Conservation (phyloP, 495 filamentous ascomycete species). For the Entonaema liquescens region DNA sequence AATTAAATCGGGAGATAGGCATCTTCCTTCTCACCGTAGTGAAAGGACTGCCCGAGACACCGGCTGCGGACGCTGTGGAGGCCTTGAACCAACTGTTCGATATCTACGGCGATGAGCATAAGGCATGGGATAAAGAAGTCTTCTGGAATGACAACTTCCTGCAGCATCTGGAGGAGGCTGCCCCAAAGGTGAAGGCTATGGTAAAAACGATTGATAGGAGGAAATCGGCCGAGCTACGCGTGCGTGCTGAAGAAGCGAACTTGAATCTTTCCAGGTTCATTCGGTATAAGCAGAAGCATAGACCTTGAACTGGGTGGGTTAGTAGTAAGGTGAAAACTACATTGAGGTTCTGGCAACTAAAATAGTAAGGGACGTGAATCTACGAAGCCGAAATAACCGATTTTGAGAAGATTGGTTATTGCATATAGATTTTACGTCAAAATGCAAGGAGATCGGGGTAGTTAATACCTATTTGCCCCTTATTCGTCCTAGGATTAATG, state of each 20-base stretch:
- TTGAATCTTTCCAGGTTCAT: slow-evolving; percentile 67
- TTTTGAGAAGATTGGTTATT: slow-evolving; percentile 1
- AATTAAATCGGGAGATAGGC: slow-evolving; percentile 64
- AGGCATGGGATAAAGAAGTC: slow-evolving; percentile 63
- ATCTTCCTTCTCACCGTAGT: slow-evolving; percentile 65
- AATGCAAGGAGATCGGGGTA: neutral
- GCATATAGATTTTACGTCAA: neutral
- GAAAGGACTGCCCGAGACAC: slow-evolving; percentile 52
- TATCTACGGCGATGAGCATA: slow-evolving; percentile 66
- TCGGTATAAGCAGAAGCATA: slow-evolving; percentile 65
- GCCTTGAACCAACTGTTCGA: slow-evolving; percentile 69
- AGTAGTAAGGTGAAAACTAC: neutral
- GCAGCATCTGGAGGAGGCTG: slow-evolving; percentile 60
- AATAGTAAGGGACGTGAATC: slow-evolving; percentile 7
- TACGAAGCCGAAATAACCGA: slow-evolving; percentile 12
- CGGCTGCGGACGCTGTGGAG: slow-evolving; percentile 62
- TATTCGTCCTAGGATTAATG: neutral
- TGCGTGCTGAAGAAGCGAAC: slow-evolving; percentile 63
- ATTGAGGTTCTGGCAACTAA: neutral
- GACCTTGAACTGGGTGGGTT: slow-evolving; percentile 16
- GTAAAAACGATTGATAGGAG: slow-evolving; percentile 66
- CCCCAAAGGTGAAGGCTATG: slow-evolving; percentile 60
- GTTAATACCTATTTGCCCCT: neutral
- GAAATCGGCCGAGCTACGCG: slow-evolving; percentile 59
- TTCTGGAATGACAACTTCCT: slow-evolving; percentile 69